Evolutionary conservation across 2,329 filamentous ascomycete species (phyloP).

Genomic region (Scleromitrula shiraiana): DNA sequence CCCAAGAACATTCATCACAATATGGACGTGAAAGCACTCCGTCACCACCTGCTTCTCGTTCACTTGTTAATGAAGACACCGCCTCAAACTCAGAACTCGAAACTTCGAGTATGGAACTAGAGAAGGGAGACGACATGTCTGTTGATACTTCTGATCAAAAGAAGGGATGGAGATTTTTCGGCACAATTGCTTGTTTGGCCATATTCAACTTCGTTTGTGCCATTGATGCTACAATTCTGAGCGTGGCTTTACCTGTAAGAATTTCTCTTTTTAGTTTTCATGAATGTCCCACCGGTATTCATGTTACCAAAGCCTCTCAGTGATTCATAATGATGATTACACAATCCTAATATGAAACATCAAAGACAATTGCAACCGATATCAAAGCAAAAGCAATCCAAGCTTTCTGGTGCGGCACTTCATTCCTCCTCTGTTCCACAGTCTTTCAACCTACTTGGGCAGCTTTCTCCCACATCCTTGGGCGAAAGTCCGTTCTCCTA

Average conservation of each 20-base stretch:
- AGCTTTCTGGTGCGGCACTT: constrained; percentile 60
- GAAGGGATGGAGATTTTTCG: constrained; percentile 17
- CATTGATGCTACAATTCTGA: constrained; percentile 56
- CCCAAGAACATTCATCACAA: neutral
- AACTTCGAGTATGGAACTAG: neutral
- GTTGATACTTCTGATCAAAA: neutral
- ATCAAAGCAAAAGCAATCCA: constrained; percentile 46
- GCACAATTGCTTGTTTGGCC: constrained; percentile 20
- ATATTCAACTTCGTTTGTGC: constrained; percentile 45
- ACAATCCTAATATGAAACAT: neutral
- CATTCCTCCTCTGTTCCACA: constrained; percentile 57
- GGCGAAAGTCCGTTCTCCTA: constrained; percentile 19
- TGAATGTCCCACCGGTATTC: too few relatives aligned
- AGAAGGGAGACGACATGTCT: neutral
- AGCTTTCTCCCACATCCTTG: constrained; percentile 22
- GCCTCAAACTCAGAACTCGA: neutral
- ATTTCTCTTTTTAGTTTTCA: neutral
- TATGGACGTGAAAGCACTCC: neutral
- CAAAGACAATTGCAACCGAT: constrained; percentile 45
- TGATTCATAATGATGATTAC: neutral
- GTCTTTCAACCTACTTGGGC: constrained; percentile 43
- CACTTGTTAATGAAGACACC: neutral
- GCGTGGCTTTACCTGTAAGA: constrained; percentile 21
- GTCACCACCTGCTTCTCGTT: neutral
- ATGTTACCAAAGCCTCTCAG: too few relatives aligned